Base-by-base conservation (phyloP, 2,329 filamentous ascomycete species). In the Ceratocystis ficicola region DNA sequence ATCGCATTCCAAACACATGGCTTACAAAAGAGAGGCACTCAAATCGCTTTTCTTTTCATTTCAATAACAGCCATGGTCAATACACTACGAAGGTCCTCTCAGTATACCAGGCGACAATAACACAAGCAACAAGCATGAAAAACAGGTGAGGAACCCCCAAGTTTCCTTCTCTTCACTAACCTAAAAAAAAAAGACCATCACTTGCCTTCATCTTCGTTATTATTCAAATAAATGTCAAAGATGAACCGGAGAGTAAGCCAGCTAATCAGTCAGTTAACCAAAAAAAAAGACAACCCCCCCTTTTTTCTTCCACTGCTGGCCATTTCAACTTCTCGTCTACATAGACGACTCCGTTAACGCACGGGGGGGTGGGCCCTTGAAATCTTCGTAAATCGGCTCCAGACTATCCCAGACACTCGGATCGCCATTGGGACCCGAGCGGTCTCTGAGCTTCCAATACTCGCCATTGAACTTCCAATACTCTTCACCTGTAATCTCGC, bases 391-490 rank as follows among this genome's bases (percentile, higher is more conserved):
- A 67, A 95, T 87, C 70, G 88, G 86, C 77, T 95, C 90, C 73
- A 91, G 72, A 28, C 84, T 81, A 69, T 83, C 82, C 91, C 92
- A 89, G 65, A 78, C 79, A 71, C 79, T 73, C 25, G 44, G 22
- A 68, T 83, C 79, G 63, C 88, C 84, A 65, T 80, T 76, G 5
- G 78, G 77, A 22, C 85, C 86, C 50, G 86, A 87, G 74, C 79
- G 80, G 63, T 88, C 81, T 68, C 90, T 81, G 71, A 85, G 79
- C 71, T 84, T 80, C 94, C 94, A 99, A 75, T 99, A 99, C 74
- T 88, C 83, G 48, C 88, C 88, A 72, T 86, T 95, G 72, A 93
- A 95, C 70, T 86, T 81, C 94, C 94, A 99, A 76, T 88, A 96
- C 69, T 87, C 82, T 76, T 96, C 90, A 0, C 94, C 92, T 2